phyloP scores from a whole-genome alignment of 2,329 filamentous ascomycete genomes.

The Ophiostoma sp. region DNA sequence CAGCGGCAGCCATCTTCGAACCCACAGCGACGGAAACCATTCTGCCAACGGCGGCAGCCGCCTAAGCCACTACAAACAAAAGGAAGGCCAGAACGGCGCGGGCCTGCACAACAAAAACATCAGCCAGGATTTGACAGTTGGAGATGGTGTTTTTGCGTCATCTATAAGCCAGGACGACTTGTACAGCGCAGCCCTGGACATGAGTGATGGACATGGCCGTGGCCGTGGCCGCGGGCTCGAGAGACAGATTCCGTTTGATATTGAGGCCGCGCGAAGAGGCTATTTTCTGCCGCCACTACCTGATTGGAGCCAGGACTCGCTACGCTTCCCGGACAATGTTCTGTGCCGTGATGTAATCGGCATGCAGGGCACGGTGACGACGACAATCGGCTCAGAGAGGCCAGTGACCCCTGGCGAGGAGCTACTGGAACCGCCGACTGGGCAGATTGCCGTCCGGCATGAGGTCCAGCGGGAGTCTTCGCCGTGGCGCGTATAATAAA shows the following conservation, averaged over 20 bases:
- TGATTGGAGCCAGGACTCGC: not conserved
- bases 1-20: not conserved
- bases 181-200: not conserved
- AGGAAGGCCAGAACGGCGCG: not conserved
- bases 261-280: not conserved
- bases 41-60: not conserved
- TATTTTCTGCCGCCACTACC: not conserved
- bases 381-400: not conserved
- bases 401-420: not conserved
- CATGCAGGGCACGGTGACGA: constrained; percentile 4
- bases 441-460: not conserved
- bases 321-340: not conserved
- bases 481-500: not conserved
- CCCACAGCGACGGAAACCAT: not conserved
- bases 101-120: not conserved
- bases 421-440: not conserved
- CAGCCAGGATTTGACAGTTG: not conserved
- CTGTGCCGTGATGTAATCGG: not conserved
- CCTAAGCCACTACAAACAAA: not conserved
- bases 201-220: not conserved
- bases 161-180: not conserved
- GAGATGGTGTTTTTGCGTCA: not conserved
- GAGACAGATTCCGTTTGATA: not conserved
- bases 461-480: not conserved
- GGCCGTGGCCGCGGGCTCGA: not conserved